phyloP scores from a whole-genome alignment of 2,329 filamentous ascomycete species.

The Ophiosphaerella narmari region DNA sequence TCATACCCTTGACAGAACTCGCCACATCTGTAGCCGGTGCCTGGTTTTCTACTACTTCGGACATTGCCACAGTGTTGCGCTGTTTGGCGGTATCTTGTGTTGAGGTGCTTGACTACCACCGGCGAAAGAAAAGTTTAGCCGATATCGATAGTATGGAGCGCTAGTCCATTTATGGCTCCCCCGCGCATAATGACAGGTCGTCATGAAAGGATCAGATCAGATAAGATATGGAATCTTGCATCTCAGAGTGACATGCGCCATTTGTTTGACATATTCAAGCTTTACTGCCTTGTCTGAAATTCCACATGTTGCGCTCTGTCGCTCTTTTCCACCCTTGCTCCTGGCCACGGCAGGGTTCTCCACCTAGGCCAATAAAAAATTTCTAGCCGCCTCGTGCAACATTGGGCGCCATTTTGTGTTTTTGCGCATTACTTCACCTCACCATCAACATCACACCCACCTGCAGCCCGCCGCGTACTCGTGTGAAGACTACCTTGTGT shows the following conservation, averaged over 20 bases:
- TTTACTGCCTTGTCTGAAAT: constrained; percentile 14
- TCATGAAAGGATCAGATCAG: constrained; percentile 30
- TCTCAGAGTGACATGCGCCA: constrained; percentile 8
- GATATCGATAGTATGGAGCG: constrained; percentile 24
- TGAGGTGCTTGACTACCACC: constrained; percentile 19
- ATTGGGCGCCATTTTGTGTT: constrained; percentile 33
- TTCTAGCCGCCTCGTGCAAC: constrained; percentile 22
- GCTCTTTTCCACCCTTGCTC: constrained; percentile 19
- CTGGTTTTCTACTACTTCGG: constrained; percentile 43
- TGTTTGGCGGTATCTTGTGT: constrained; percentile 8
- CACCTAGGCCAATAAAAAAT: constrained; percentile 32
- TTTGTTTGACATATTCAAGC: constrained; percentile 22
- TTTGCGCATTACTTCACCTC: constrained; percentile 24
- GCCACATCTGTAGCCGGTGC: constrained; percentile 48
- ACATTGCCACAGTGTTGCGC: constrained; percentile 31
- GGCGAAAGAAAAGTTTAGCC: constrained; percentile 30
- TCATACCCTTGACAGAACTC: constrained; percentile 62
- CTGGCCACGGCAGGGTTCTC: constrained; percentile 22
- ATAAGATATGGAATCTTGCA: constrained; percentile 7
- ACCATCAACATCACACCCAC: constrained; percentile 21
- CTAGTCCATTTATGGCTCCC: constrained; percentile 9
- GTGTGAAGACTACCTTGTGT: constrained; percentile 21
- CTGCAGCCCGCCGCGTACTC: constrained; percentile 24
- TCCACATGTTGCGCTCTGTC: constrained; percentile 20
- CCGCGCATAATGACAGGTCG: constrained; percentile 11